These are phyloP conservation scores for Clonostachys chloroleuca DNA, from an alignment of 2,329 filamentous ascomycete species.

Conservation along the genomic window DNA sequence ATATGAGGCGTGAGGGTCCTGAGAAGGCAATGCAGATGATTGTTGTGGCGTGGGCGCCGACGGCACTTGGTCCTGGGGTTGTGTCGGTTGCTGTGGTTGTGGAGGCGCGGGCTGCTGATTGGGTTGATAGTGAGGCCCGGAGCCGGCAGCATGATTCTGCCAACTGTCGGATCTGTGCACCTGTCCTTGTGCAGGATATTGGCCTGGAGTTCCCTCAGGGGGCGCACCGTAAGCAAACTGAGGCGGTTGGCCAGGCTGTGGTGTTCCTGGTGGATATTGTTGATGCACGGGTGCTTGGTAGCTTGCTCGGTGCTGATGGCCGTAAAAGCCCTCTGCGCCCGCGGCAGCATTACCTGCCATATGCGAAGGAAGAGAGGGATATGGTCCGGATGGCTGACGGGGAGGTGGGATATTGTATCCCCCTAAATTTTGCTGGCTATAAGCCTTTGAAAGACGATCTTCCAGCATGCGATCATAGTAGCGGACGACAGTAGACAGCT, in stretches of 20 bases:
- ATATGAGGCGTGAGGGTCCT: slow-evolving; percentile 52
- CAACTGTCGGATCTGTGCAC: slow-evolving; percentile 47
- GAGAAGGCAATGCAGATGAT: slow-evolving; percentile 15
- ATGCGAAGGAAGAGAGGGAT: slow-evolving; percentile 63
- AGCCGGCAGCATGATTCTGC: slow-evolving; percentile 31
- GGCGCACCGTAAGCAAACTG: slow-evolving; percentile 40
- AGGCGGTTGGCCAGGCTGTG: slow-evolving; percentile 20
- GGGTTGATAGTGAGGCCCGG: too few relatives aligned
- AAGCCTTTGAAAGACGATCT: slow-evolving; percentile 88
- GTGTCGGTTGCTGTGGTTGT: slow-evolving; percentile 11
- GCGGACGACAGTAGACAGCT: slow-evolving; percentile 90
- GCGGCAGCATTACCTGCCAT: slow-evolving; percentile 35
- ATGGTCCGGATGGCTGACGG: slow-evolving; percentile 55
- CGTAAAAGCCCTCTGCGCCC: slow-evolving; percentile 79
- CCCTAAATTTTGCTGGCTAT: slow-evolving; percentile 72
- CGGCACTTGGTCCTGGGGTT: slow-evolving; percentile 14
- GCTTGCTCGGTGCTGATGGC: slow-evolving; percentile 50
- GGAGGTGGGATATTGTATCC: slow-evolving; percentile 54
- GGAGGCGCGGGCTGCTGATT: slow-evolving; percentile 14
- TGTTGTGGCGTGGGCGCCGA: slow-evolving; percentile 21
- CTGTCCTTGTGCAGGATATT: slow-evolving; percentile 40
- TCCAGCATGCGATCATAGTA: slow-evolving; percentile 99
- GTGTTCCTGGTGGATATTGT: slow-evolving; percentile 21
- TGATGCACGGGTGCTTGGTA: slow-evolving; percentile 45
- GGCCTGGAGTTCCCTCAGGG: slow-evolving; percentile 29